Evolutionary conservation across 768 basidiomycete genomes (phyloP).

Genomic region (Jaapia argillacea): DNA sequence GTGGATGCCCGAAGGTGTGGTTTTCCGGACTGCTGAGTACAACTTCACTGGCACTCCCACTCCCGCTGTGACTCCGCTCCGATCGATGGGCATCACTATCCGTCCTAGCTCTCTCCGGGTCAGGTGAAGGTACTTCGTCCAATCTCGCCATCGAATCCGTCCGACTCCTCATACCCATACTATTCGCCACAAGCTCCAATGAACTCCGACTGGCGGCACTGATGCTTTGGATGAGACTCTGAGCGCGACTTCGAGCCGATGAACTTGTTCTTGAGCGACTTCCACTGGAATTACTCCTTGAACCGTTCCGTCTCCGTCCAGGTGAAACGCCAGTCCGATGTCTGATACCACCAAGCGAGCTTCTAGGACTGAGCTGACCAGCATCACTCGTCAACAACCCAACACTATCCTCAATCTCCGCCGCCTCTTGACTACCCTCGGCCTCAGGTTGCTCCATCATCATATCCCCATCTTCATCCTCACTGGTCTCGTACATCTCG

Average conservation of each 20-base stretch:
- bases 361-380: constrained; percentile 33
- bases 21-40: constrained; percentile 47
- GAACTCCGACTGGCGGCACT: constrained; percentile 5
- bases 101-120: constrained; percentile 28
- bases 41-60: constrained; percentile 41
- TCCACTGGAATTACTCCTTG: not conserved
- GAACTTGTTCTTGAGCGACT: not conserved
- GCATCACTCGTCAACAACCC: constrained; percentile 33
- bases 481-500: constrained; percentile 13
- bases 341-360: constrained; percentile 33
- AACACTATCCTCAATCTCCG: constrained; percentile 53
- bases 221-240: constrained; percentile 3
- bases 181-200: constrained; percentile 10
- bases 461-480: constrained; percentile 20
- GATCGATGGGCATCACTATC: not conserved
- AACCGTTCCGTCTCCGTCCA: not conserved
- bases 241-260: not conserved
- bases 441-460: constrained; percentile 35
- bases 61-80: constrained; percentile 12
- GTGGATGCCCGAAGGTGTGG: constrained; percentile 63
- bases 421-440: constrained; percentile 47
- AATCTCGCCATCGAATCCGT: constrained; percentile 6
- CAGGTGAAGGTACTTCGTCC: constrained; percentile 14
- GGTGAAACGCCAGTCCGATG: constrained; percentile 1
- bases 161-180: not conserved